These are phyloP conservation scores for Aspergillus viridinutans DNA, from an alignment of 2,329 filamentous ascomycete genomes.

Conservation along the genomic window DNA sequence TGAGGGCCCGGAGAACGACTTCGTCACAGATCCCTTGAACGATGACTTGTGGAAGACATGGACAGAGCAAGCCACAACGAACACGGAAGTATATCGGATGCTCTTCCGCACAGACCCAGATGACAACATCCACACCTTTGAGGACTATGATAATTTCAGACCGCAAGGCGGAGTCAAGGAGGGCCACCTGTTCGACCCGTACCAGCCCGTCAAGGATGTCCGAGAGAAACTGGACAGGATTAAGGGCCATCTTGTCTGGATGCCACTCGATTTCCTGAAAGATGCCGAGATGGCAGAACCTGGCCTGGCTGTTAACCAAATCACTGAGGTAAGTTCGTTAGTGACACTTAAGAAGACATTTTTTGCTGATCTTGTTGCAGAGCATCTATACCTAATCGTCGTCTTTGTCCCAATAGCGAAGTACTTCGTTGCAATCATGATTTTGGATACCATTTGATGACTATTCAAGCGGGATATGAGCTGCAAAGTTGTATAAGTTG, in stretches of 20 bases:
- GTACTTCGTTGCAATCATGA: not conserved
- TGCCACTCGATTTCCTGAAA: slow-evolving; percentile 82
- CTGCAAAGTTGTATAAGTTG: not conserved
- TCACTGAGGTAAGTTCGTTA: slow-evolving; percentile 70
- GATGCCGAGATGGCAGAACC: slow-evolving; percentile 86
- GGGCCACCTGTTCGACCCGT: slow-evolving; percentile 82
- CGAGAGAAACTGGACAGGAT: slow-evolving; percentile 72
- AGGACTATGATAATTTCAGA: slow-evolving; percentile 80
- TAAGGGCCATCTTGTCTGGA: slow-evolving; percentile 88
- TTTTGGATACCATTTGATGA: not conserved
- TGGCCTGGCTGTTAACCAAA: slow-evolving; percentile 78
- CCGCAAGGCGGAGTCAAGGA: slow-evolving; percentile 63
- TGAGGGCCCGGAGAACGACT: slow-evolving; percentile 62
- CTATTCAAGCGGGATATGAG: not conserved
- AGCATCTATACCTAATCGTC: slow-evolving; percentile 31
- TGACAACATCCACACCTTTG: slow-evolving; percentile 80
- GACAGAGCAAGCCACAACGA: slow-evolving; percentile 66
- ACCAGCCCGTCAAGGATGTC: slow-evolving; percentile 68
- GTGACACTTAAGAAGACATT: not conserved
- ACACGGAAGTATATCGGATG: slow-evolving; percentile 75
- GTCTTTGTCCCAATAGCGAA: not conserved
- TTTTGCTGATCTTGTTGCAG: slow-evolving; percentile 6
- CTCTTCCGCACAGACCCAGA: slow-evolving; percentile 90
- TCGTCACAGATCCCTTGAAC: slow-evolving; percentile 71
- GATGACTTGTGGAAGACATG: slow-evolving; percentile 67